phyloP scores from a whole-genome alignment of 1,284 basidiomycete genomes.

The Ustilago sp. region DNA sequence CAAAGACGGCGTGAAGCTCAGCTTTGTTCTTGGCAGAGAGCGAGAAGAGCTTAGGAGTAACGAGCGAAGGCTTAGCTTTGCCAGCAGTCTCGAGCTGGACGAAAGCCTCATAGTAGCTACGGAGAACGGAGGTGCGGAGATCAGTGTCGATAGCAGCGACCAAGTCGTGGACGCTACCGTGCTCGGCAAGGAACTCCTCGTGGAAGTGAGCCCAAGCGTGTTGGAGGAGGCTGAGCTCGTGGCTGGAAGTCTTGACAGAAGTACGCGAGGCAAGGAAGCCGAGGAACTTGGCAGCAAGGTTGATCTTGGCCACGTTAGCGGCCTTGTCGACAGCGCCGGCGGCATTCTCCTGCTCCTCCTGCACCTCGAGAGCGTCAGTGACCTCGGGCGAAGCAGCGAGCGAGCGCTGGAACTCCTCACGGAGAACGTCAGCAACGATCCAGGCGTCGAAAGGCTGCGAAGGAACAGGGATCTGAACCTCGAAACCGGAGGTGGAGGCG shows the following conservation, averaged over 20 bases:
- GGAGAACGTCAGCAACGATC: slow-evolving; percentile 61
- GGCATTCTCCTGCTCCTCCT: slow-evolving; percentile 59
- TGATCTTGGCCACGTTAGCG: slow-evolving; percentile 49
- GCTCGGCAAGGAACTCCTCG: slow-evolving; percentile 46
- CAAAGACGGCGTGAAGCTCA: slow-evolving; percentile 91
- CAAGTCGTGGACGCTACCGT: slow-evolving; percentile 81
- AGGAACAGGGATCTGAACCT: slow-evolving; percentile 60
- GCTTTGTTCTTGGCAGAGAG: slow-evolving; percentile 79
- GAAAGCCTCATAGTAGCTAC: slow-evolving; percentile 83
- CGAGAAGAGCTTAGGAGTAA: slow-evolving; percentile 78
- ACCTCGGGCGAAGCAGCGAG: slow-evolving; percentile 57
- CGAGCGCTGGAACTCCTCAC: slow-evolving; percentile 61
- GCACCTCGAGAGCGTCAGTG: slow-evolving; percentile 43
- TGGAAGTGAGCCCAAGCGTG: slow-evolving; percentile 57
- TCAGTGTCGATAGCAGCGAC: slow-evolving; percentile 81
- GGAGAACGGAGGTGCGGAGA: slow-evolving; percentile 80
- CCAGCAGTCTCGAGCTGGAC: slow-evolving; percentile 78
- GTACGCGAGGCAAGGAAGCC: slow-evolving; percentile 74
- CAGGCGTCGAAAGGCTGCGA: slow-evolving; percentile 62
- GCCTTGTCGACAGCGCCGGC: slow-evolving; percentile 43
- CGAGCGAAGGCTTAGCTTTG: slow-evolving; percentile 74
- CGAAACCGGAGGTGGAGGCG: slow-evolving; percentile 34
- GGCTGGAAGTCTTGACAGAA: slow-evolving; percentile 81
- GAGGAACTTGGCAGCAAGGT: slow-evolving; percentile 68
- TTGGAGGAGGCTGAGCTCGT: slow-evolving; percentile 78